These are phyloP conservation scores for Saksenaea oblongispora DNA, from an alignment of 371 early-diverging fungal species.

Conservation along the genomic window DNA sequence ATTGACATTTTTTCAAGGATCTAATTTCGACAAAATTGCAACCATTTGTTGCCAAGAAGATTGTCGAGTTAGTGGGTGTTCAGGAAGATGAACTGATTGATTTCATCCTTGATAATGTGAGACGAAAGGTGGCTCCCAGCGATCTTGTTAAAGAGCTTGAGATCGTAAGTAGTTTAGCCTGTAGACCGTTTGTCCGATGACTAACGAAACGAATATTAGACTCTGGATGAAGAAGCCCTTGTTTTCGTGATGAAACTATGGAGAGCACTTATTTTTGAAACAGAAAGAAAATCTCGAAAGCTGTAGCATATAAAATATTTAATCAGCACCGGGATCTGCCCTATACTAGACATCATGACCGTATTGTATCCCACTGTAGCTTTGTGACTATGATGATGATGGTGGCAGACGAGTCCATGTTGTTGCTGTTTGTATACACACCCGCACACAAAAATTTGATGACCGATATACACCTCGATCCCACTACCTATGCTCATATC, in stretches of 20 bases:
- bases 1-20: conserved; percentile 20
- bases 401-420: too few species aligned
- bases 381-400: too few species aligned
- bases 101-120: conserved; percentile 70
- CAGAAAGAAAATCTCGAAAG: conserved; percentile 59
- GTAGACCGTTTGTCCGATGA: background rate
- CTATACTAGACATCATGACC: too few species aligned
- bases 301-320: conserved; percentile 17
- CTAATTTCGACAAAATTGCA: conserved; percentile 66
- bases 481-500: too few species aligned
- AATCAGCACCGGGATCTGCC: background rate
- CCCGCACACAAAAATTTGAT: too few species aligned
- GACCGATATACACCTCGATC: too few species aligned
- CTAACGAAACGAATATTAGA: conserved; percentile 39
- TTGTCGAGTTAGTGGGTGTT: conserved; percentile 73
- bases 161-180: conserved; percentile 48
- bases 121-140: conserved; percentile 47
- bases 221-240: conserved; percentile 80
- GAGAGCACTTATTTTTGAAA: conserved; percentile 85
- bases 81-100: conserved; percentile 72
- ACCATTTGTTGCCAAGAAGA: conserved; percentile 78
- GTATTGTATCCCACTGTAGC: too few species aligned
- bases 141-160: conserved; percentile 70
- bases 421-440: too few species aligned
- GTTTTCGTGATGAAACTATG: conserved; percentile 83